Base-by-base conservation (phyloP, 371 early-diverging fungal species). In the Blastocladiella emersonii region DNA sequence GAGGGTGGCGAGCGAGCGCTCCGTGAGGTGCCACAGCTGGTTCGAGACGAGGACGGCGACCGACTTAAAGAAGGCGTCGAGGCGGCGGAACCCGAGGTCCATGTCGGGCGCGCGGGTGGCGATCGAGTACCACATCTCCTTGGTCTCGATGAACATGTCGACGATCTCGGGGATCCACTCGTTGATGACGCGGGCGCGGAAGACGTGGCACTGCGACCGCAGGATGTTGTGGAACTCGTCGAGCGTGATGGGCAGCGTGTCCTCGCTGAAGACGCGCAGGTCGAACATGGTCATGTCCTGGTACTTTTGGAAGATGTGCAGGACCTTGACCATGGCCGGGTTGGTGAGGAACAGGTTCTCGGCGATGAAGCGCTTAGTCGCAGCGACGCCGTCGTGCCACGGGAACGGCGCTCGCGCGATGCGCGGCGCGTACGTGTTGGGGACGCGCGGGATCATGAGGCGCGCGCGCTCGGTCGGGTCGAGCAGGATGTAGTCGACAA, bases 141-240 rank as follows among this genome's bases (percentile, higher is more conserved):
- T 81, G 25, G 70, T 73, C 62, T 49, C 64, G 63, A 77, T 73
- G 60, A 81, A 78, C 64, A 74, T 69, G 62, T 68, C 73, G 23
- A 74, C 73, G n/a, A 78, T 76, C 3, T 71, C 68, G 5, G 81
- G 78, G 34, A 81, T 69, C 81, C 81, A 81, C 62, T 72, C 72
- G 43, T 77, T 74, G 39, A 75, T 56, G 57, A 80, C 48, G 62
- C 73, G 74, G 27, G 64, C 56, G 56, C 74, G 71, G 64, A 79
- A 77, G 10, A 69, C 67, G 55, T 67, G 67, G 57, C 80, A 78
- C 51, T 80, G 78, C 27, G 56, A 66, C 45, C 72, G 69, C 13
- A 80, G 51, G 13, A 76, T 72, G 21, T 34, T 60, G 45, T 72
- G 77, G 61, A 80, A 80, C 48, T 78, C 77, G 23, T 74, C 77